A percentile compares a stretch with the other conserved stretches of the same genome.
phyloP scores from a whole-genome alignment of 2,329 filamentous ascomycete species.

The Neonectria magnoliae region DNA sequence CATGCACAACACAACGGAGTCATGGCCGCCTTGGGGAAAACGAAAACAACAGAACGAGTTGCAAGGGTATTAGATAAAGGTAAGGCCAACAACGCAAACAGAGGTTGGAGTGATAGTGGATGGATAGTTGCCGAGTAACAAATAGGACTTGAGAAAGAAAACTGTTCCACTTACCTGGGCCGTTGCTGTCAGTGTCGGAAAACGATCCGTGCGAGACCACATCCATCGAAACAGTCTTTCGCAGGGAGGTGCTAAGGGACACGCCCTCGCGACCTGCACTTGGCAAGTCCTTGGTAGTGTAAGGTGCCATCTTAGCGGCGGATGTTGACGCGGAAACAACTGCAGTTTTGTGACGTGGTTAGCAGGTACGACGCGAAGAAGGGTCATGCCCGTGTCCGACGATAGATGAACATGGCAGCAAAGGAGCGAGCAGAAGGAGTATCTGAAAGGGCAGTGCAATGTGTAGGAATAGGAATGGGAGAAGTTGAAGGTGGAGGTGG shows the following conservation, averaged over 20 bases:
- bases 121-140: background rate
- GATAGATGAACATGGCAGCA: background rate
- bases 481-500: background rate
- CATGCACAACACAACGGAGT: too few species aligned
- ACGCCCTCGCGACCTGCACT: background rate
- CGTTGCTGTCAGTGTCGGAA: background rate
- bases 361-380: background rate
- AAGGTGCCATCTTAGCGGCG: conserved; percentile 1
- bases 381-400: too few species aligned
- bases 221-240: background rate
- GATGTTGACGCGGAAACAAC: background rate
- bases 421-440: background rate
- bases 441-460: background rate
- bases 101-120: background rate
- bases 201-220: background rate
- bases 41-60: too few species aligned
- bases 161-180: background rate
- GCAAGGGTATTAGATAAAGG: too few species aligned
- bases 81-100: background rate
- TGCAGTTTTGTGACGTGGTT: background rate
- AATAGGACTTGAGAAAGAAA: background rate
- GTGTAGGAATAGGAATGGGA: background rate
- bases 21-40: too few species aligned
- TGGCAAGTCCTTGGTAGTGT: conserved; percentile 1
- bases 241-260: background rate